Conservation (phyloP, 352 stramenopile genomes). For the Bremia lactucae region DNA sequence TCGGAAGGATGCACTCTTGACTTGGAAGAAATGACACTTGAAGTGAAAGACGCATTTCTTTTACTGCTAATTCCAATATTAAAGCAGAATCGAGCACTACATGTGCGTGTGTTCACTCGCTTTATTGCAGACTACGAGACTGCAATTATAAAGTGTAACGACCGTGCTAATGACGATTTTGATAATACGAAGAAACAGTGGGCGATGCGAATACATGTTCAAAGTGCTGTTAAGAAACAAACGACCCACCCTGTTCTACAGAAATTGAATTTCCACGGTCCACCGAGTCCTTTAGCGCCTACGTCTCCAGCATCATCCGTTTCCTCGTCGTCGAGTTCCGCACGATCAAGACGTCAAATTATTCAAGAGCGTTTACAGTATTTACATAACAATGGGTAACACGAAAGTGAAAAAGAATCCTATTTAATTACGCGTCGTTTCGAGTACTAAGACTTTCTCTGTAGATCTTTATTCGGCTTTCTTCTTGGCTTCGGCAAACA, state of each 20-base stretch:
- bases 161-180: not conserved
- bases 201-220: constrained; percentile 58
- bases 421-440: not conserved
- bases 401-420: too few relatives aligned
- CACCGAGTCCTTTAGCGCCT: constrained; percentile 7
- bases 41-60: constrained; percentile 68
- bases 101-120: constrained; percentile 52
- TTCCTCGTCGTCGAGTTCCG: constrained; percentile 17
- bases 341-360: constrained; percentile 42
- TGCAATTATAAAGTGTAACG: not conserved
- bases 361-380: constrained; percentile 49
- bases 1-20: constrained; percentile 31
- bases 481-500: constrained; percentile 84
- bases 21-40: constrained; percentile 41
- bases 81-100: constrained; percentile 32
- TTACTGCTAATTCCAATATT: constrained; percentile 60
- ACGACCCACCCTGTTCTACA: constrained; percentile 1
- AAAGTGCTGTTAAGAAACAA: constrained; percentile 9
- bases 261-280: constrained; percentile 6
- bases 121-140: constrained; percentile 5
- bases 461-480: constrained; percentile 52
- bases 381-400: constrained; percentile 26
- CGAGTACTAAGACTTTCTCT: not conserved
- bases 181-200: constrained; percentile 22
- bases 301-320: constrained; percentile 19